Evolutionary conservation across 371 early-diverging fungal genomes (phyloP).

Genomic region (Lichtheimia corymbifera): DNA sequence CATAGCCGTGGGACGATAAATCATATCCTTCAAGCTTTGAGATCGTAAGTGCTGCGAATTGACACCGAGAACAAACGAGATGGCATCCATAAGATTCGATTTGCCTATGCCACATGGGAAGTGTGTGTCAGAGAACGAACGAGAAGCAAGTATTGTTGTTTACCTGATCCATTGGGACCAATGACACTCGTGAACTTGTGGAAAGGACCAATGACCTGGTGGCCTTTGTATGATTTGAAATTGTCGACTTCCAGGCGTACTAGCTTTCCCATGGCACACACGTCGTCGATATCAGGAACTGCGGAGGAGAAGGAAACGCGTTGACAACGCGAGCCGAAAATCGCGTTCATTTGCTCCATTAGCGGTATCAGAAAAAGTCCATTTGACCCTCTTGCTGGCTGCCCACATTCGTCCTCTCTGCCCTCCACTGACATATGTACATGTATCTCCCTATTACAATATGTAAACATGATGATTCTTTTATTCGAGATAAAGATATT

Average conservation of each 20-base stretch:
- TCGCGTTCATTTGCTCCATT: no score
- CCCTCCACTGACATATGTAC: no score
- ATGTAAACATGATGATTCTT: no score
- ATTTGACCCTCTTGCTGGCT: no score
- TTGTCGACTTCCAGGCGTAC: conserved; percentile 94
- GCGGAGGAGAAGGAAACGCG: no score
- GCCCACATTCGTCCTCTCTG: no score
- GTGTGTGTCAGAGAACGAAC: not conserved
- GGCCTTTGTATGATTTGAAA: conserved; percentile 99
- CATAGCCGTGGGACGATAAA: conserved; percentile 76
- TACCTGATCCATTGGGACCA: conserved; percentile 99
- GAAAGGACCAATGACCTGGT: conserved; percentile 94
- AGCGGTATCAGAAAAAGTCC: no score
- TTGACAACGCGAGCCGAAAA: no score
- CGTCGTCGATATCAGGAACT: no score
- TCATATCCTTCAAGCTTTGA: conserved; percentile 84
- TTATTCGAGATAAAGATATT: no score
- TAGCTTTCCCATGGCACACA: conserved; percentile 71
- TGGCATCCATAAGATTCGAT: conserved; percentile 99
- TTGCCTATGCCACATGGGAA: conserved; percentile 73
- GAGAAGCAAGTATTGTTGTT: not conserved
- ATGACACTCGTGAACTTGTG: conserved; percentile 96
- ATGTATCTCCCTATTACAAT: no score
- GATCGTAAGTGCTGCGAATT: conserved; percentile 88
- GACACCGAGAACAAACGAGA: conserved; percentile 97